phyloP scores from a whole-genome alignment of 345 rosid species.

The Psidium friedrichsthalianum region DNA sequence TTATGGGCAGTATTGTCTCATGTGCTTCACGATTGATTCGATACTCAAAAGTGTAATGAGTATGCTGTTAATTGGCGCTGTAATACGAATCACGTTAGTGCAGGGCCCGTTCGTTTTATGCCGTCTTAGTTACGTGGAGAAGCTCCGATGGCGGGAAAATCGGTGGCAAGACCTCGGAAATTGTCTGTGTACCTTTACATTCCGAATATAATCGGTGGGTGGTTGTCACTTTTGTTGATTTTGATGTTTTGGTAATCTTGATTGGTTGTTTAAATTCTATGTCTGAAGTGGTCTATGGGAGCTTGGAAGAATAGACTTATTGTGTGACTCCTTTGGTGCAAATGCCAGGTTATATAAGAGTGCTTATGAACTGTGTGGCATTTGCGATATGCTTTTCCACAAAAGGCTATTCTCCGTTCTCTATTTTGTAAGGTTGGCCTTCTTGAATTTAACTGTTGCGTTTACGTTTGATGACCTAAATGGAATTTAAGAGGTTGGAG shows the following conservation, averaged over 20 bases:
- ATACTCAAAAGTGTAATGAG: background rate
- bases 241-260: background rate
- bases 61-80: background rate
- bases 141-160: slow-evolving; percentile 51
- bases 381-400: slow-evolving; percentile 75
- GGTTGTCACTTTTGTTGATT: background rate
- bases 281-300: background rate
- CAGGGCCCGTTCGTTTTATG: background rate
- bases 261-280: background rate
- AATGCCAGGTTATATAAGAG: slow-evolving; percentile 59
- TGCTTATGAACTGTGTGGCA: slow-evolving; percentile 67
- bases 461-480: background rate
- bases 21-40: background rate
- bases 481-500: background rate
- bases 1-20: background rate
- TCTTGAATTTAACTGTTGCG: background rate
- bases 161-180: slow-evolving; percentile 37
- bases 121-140: background rate
- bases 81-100: background rate
- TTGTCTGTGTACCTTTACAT: slow-evolving; percentile 69
- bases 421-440: slow-evolving; percentile 55
- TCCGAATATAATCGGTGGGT: slow-evolving; percentile 84
- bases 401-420: slow-evolving; percentile 63
- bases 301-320: background rate
- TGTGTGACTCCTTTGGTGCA: slow-evolving; percentile 2